A percentile compares a stretch with the other conserved stretches of the same genome.
These are phyloP conservation scores for Cladophialophora immunda DNA, from an alignment of 2,329 filamentous ascomycete genomes.

Conservation along the genomic window DNA sequence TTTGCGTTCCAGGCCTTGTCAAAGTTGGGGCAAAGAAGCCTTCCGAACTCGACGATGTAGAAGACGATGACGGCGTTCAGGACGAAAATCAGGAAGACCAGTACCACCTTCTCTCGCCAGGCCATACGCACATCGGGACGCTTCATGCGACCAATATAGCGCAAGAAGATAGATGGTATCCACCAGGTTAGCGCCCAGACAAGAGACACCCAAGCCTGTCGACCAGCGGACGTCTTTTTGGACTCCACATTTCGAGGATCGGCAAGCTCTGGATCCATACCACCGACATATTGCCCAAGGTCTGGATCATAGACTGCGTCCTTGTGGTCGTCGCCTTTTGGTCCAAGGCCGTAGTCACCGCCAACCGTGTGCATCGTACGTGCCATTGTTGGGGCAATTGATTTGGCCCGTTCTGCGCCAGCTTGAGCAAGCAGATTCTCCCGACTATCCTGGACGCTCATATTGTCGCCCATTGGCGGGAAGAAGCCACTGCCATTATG, in stretches of 20 bases:
- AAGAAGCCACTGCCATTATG: constrained; percentile 71
- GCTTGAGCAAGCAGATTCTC: constrained; percentile 73
- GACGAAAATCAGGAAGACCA: constrained; percentile 81
- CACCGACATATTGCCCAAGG: constrained; percentile 70
- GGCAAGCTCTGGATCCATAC: constrained; percentile 79
- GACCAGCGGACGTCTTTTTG: constrained; percentile 67
- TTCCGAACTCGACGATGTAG: constrained; percentile 88
- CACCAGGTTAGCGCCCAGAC: constrained; percentile 92
- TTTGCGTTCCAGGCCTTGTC: constrained; percentile 84
- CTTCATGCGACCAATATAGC: constrained; percentile 91
- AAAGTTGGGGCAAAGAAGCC: constrained; percentile 85
- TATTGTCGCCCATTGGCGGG: constrained; percentile 66
- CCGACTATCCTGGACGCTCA: constrained; percentile 67
- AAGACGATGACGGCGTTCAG: constrained; percentile 86
- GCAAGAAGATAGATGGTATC: constrained; percentile 86
- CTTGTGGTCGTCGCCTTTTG: constrained; percentile 81
- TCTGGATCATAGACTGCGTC: constrained; percentile 78
- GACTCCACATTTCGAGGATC: constrained; percentile 80
- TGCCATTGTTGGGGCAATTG: constrained; percentile 68
- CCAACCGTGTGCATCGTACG: constrained; percentile 64
- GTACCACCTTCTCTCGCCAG: constrained; percentile 92
- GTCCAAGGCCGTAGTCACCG: constrained; percentile 89
- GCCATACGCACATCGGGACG: constrained; percentile 95
- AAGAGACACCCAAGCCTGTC: constrained; percentile 80
- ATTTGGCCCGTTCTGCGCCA: constrained; percentile 62